These are phyloP conservation scores for Bipolaris cookei DNA, from an alignment of 2,329 filamentous ascomycete species.

Conservation along the genomic window DNA sequence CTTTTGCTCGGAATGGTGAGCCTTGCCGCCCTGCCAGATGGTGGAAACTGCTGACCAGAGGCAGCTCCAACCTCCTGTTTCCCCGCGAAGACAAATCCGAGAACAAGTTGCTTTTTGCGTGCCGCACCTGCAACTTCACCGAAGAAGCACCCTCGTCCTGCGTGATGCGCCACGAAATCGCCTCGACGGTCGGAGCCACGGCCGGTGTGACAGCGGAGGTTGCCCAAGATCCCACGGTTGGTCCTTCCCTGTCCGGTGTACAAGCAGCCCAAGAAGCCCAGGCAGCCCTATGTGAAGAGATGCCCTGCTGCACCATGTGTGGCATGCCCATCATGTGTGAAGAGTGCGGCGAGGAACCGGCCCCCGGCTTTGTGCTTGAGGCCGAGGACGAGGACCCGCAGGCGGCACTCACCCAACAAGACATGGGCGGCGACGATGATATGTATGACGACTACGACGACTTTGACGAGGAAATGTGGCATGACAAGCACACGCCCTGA, in stretches of 20 bases:
- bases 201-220: constrained; percentile 98
- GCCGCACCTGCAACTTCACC: constrained; percentile 91
- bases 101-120: constrained; percentile 90
- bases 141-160: constrained; percentile 86
- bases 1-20: constrained; percentile 95
- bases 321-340: constrained; percentile 63
- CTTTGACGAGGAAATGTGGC: constrained; percentile 40
- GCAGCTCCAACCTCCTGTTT: constrained; percentile 93
- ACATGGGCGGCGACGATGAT: constrained; percentile 16
- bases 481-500: constrained; percentile 42
- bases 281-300: constrained; percentile 33
- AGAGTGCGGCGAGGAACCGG: constrained; percentile 57
- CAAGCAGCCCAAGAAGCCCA: constrained; percentile 36
- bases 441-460: constrained; percentile 29
- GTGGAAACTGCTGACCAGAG: constrained; percentile 11
- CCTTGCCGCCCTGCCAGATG: constrained; percentile 1
- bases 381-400: constrained; percentile 47
- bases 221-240: constrained; percentile 96
- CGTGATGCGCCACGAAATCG: constrained; percentile 93
- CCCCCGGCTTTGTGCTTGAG: constrained; percentile 54
- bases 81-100: constrained; percentile 89
- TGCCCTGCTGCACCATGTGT: constrained; percentile 64
- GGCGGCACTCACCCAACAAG: constrained; percentile 28
- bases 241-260: constrained; percentile 58
- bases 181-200: constrained; percentile 90